Percentiles rank a stretch among this genome's conserved stretches.
phyloP scores from a whole-genome alignment of 345 rosid genomes.

The Garcia nutans region DNA sequence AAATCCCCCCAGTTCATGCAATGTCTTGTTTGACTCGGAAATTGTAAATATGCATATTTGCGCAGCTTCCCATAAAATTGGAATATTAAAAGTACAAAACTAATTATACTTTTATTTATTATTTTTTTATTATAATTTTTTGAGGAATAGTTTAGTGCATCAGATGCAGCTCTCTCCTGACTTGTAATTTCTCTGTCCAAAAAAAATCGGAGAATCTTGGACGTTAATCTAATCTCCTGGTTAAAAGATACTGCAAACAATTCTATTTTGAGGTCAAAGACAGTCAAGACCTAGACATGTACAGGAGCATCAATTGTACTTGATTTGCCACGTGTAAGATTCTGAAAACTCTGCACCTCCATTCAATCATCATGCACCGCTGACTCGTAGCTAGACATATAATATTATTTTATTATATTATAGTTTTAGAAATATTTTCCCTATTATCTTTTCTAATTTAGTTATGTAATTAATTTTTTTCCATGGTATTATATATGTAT shows the following conservation, averaged over 20 bases:
- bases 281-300: neutral
- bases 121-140: too few relatives aligned
- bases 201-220: neutral
- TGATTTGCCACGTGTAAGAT: constrained; percentile 6
- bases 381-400: too few relatives aligned
- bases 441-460: too few relatives aligned
- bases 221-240: neutral
- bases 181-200: neutral
- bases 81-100: neutral
- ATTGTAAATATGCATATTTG: neutral
- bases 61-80: neutral
- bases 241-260: neutral
- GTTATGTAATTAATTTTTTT: too few relatives aligned
- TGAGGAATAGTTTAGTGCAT: neutral
- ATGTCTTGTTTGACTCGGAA: neutral
- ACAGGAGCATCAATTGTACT: neutral
- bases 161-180: neutral
- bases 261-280: neutral
- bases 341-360: neutral
- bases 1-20: neutral
- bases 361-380: neutral
- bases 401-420: too few relatives aligned
- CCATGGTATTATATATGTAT: too few relatives aligned
- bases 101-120: too few relatives aligned
- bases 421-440: too few relatives aligned